A percentile compares a stretch with the other conserved stretches of the same genome.
Conservation (phyloP, 2,329 filamentous ascomycete species). For the Aureobasidium sp. region DNA sequence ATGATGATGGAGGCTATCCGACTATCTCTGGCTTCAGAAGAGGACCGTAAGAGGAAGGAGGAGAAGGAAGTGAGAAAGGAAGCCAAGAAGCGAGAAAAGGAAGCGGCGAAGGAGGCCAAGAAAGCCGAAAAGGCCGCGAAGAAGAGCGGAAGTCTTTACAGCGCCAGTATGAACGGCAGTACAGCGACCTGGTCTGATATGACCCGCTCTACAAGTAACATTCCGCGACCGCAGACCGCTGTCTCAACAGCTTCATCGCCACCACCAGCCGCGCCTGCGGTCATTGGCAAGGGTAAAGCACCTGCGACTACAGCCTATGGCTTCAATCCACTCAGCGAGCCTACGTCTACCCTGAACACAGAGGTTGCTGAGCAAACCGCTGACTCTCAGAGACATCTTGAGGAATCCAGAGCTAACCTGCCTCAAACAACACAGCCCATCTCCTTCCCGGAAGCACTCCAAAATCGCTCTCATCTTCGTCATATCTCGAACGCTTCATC, state of each 20-base stretch:
- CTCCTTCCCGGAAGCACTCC: slow-evolving; percentile 19
- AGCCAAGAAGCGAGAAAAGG: slow-evolving; percentile 77
- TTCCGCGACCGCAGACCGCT: slow-evolving; percentile 33
- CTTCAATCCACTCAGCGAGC: slow-evolving; percentile 37
- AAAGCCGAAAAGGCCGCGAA: slow-evolving; percentile 64
- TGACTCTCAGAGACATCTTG: slow-evolving; percentile 40
- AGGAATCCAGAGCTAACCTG: slow-evolving; percentile 38
- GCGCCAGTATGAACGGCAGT: slow-evolving; percentile 29
- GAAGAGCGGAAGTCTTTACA: slow-evolving; percentile 52
- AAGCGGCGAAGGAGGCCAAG: slow-evolving; percentile 56
- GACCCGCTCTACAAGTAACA: slow-evolving; percentile 43
- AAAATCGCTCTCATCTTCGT: slow-evolving; percentile 40
- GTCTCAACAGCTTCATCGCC: slow-evolving; percentile 19
- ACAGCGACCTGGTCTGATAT: slow-evolving; percentile 29
- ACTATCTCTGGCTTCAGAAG: slow-evolving; percentile 82
- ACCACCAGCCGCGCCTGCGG: slow-evolving; percentile 24
- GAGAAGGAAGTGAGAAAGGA: slow-evolving; percentile 77
- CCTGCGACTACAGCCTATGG: slow-evolving; percentile 36
- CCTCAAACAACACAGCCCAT: slow-evolving; percentile 25
- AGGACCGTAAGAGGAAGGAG: slow-evolving; percentile 80
- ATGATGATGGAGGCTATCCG: slow-evolving; percentile 98
- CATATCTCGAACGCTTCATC: slow-evolving; percentile 86
- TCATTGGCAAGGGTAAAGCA: slow-evolving; percentile 42
- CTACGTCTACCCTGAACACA: slow-evolving; percentile 36
- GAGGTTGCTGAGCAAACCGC: slow-evolving; percentile 19